Base-by-base conservation (phyloP, 2,329 filamentous ascomycete species). In the Hypoxylon sp. region DNA sequence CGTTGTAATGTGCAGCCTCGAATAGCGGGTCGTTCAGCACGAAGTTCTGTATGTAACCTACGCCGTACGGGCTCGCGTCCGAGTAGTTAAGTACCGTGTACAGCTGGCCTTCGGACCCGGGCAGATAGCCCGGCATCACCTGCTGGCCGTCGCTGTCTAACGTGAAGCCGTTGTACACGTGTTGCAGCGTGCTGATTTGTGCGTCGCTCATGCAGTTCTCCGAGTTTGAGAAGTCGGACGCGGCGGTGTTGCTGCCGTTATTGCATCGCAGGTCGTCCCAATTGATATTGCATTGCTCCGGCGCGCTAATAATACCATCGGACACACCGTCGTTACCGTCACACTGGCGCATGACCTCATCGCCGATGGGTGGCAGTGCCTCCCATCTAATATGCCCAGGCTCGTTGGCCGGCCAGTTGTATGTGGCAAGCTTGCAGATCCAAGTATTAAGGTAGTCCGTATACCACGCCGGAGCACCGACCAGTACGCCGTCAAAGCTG, bases 401-500 rank as follows among this genome's bases (percentile, higher is more conserved):
- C 0, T 81, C 79, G 3, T 80, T 80, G 13, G 77, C 78, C 0
- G 84, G 84, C 53, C 85, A 79, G 72, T 87, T 87, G 73, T 81
- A 84, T 6, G 79, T 78, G 13, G 80, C 84, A 3, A 84, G 75
- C 71, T 81, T 81, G 24, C 83, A 78, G 14, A 81, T 81, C 77
- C 78, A 82, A 2, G 76, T 77, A 55, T 80, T 79, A 75, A 88
- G 70, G 71, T 85, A 83, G 44, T 77, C 81, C 0, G 81, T 85
- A 79, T 83, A 86, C 84, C 85, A 87, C 0, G 85, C 85, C 31
- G 83, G 75, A 2, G 77, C 76, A 8, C 86, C 86, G 13, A 86
- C 83, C 1, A 89, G 73, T 9, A 86, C 81, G 19, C 87, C 87
- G 70, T 89, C 86, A 62, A 89, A 89, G 68, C 86, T 86, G 5